Base-by-base conservation (phyloP, 192 early-diverging fungal species). In the Geranomyces michiganensis region DNA sequence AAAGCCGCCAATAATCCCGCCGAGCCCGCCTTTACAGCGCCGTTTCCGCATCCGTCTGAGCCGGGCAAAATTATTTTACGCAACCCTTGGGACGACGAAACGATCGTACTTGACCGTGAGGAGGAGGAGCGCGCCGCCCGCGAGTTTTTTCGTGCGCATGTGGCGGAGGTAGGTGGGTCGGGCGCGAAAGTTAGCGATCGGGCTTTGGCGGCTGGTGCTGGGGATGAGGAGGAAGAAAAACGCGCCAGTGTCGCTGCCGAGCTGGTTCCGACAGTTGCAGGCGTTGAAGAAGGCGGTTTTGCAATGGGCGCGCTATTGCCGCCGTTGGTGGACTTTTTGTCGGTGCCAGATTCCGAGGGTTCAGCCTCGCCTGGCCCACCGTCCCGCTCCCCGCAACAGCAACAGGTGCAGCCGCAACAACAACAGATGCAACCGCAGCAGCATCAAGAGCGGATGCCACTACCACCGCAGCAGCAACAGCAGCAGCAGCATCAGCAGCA, bases 71-170 rank as follows among this genome's bases (percentile, higher is more conserved):
- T 67, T 13, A 41, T 67, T 15, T 55, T 73, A 8, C 62, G 63
- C 26, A 73, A 73, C 48, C 71, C 71, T 15, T 73, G 71, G 71
- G 71, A 73, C 29, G 27, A 15, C 22, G 64, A 65, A n/a, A 46
- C 36, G 2, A 63, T 47, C 27, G 45, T 59, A 12, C 45, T 73
- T 27, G 71, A 66, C 55, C n/a, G 46, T 22, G 71, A 65, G 29
- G 63, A 19, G 17, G 71, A 73, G 14, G 24, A 27, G 19, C 30
- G 36, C 1, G 71, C 62, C 10, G 71, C 64, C 3, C 31, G 26
- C n/a, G 64, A 51, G 32, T 73, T 73, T 56, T 73, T 31, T 43
- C 63, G 48, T 5, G 12, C 21, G 36, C 71, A 73, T 67, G 71
- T 72, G 6, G 64, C 70, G 7, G 31, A 60, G 21, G 14, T 14